Evolutionary conservation across 2,329 filamentous ascomycete species (phyloP).

Genomic region (Ophiosphaerella herpotricha): DNA sequence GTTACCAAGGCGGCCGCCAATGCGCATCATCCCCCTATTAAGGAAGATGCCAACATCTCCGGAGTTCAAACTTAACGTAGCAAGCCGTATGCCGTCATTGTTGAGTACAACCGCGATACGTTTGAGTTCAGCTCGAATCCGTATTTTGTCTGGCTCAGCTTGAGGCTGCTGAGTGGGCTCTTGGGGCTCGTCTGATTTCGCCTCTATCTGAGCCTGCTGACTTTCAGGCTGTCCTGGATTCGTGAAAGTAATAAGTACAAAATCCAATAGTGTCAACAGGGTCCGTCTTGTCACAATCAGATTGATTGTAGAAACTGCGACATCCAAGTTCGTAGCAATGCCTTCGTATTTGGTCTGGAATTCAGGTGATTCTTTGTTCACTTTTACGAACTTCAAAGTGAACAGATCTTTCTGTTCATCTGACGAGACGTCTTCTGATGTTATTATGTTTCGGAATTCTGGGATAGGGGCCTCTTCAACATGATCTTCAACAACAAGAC

Average conservation of each 20-base stretch:
- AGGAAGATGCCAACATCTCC: constrained; percentile 91
- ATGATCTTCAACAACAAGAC: constrained; percentile 89
- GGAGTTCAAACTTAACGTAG: constrained; percentile 89
- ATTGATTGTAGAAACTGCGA: constrained; percentile 93
- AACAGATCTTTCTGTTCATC: constrained; percentile 81
- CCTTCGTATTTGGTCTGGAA: constrained; percentile 91
- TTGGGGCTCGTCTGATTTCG: constrained; percentile 40
- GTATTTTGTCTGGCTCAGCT: constrained; percentile 72
- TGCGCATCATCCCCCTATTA: constrained; percentile 81
- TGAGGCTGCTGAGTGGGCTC: constrained; percentile 44
- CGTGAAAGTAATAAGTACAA: constrained; percentile 90
- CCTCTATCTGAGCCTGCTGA: constrained; percentile 35
- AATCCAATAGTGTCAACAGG: constrained; percentile 88
- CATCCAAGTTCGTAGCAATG: constrained; percentile 89
- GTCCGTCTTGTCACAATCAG: constrained; percentile 92
- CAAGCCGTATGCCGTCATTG: constrained; percentile 93
- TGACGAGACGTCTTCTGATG: constrained; percentile 74
- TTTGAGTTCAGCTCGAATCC: constrained; percentile 91
- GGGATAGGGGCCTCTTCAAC: constrained; percentile 82
- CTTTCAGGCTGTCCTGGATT: constrained; percentile 58
- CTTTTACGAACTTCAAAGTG: constrained; percentile 83
- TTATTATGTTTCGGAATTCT: constrained; percentile 98
- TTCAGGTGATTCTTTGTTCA: constrained; percentile 89
- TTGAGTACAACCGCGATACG: constrained; percentile 94
- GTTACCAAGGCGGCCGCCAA: constrained; percentile 85